Conservation (phyloP, 208 protist species). For the Acanthamoeba lenticulata region DNA sequence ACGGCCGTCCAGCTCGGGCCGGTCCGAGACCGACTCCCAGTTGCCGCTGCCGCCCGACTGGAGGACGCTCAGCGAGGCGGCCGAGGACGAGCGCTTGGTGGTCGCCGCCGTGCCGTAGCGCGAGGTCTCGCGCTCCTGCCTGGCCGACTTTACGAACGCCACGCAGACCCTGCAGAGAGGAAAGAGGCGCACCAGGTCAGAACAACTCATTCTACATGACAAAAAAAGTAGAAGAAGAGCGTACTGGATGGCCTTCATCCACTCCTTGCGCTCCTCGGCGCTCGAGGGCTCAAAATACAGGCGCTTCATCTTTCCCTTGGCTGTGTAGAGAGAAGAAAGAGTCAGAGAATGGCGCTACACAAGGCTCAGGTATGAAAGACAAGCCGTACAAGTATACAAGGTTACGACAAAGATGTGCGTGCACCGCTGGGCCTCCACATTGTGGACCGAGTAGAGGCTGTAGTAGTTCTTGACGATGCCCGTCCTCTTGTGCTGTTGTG, state of each 20-base stretch:
- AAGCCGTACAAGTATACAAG: background rate
- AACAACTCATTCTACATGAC: too few relatives aligned
- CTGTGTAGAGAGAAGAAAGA: background rate
- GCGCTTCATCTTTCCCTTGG: conserved; percentile 24
- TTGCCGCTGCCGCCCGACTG: background rate
- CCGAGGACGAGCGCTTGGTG: background rate
- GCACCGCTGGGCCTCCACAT: background rate
- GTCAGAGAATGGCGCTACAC: background rate
- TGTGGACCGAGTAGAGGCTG: conserved; percentile 24
- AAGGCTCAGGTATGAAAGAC: background rate
- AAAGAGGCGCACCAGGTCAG: background rate
- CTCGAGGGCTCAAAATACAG: conserved; percentile 22
- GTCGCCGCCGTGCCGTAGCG: background rate
- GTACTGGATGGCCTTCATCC: conserved; percentile 41
- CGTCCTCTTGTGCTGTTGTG: conserved; percentile 4
- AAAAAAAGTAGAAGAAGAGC: background rate
- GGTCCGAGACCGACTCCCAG: background rate
- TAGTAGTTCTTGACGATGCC: conserved; percentile 47
- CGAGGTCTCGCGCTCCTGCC: background rate
- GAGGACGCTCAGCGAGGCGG: background rate
- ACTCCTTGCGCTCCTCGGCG: background rate
- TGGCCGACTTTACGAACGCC: background rate
- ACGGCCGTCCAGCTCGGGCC: background rate
- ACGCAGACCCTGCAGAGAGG: background rate
- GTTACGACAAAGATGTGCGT: background rate